A percentile compares a stretch with the other conserved stretches of the same genome.
Evolutionary conservation across 345 rosid species (phyloP).

Genomic region (Eucalyptus decipiens): DNA sequence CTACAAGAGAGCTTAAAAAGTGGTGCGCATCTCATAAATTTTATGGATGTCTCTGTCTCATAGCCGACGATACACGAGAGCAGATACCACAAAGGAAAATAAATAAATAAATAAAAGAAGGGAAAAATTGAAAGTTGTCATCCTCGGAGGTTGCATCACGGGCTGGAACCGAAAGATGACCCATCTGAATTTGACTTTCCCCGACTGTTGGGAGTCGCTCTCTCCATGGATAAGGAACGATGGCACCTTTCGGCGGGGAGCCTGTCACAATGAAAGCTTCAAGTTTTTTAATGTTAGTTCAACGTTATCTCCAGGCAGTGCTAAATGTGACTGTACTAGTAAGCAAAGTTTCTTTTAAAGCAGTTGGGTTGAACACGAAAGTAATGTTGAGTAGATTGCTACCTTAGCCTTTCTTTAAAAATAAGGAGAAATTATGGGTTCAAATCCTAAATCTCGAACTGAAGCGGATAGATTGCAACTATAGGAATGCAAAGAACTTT

Average conservation of each 20-base stretch:
- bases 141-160: neutral
- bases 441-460: neutral
- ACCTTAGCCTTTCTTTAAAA: neutral
- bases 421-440: neutral
- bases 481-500: neutral
- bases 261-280: neutral
- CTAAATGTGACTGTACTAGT: neutral
- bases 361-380: neutral
- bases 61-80: neutral
- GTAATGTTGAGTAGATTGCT: neutral
- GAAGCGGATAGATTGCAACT: neutral
- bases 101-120: neutral
- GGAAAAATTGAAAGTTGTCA: neutral
- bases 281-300: neutral
- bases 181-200: neutral
- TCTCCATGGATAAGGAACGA: neutral
- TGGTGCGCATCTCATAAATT: neutral
- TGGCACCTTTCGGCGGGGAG: neutral
- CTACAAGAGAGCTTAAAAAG: neutral
- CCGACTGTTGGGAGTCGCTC: neutral
- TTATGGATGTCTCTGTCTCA: neutral
- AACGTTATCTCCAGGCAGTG: neutral
- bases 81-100: neutral
- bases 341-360: neutral
- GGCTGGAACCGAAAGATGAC: neutral